Conservation (phyloP, 148 eudicot genomes). For the Fagopyrum homotropicum region DNA sequence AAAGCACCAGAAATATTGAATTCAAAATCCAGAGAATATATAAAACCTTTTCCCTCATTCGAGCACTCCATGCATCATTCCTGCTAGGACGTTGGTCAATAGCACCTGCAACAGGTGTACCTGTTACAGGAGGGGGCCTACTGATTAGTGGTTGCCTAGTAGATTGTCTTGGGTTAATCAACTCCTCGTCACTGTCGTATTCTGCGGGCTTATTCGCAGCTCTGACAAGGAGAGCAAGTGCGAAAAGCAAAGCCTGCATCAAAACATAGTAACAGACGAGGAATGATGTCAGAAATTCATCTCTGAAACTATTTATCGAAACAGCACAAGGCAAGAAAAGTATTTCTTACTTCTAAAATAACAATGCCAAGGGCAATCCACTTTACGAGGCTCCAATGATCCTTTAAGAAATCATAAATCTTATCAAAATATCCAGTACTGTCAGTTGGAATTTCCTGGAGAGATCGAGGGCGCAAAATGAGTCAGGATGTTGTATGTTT, state of each 20-base stretch:
- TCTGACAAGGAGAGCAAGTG: conserved; percentile 70
- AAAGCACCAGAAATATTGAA: not conserved
- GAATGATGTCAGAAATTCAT: not conserved
- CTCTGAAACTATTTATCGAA: not conserved
- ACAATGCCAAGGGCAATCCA: conserved; percentile 94
- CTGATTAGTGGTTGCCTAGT: conserved; percentile 75
- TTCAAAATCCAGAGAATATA: not conserved
- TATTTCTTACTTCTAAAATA: conserved; percentile 58
- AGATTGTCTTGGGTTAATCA: conserved; percentile 64
- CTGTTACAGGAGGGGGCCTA: conserved; percentile 59
- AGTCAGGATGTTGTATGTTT: not conserved
- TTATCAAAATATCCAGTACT: conserved; percentile 68
- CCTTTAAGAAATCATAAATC: conserved; percentile 67
- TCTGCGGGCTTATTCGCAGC: conserved; percentile 72
- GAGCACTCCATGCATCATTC: conserved; percentile 98
- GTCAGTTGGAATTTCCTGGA: conserved; percentile 75
- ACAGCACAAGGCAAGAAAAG: not conserved
- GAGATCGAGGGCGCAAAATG: not conserved
- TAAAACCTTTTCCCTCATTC: conserved; percentile 92
- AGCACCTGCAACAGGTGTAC: conserved; percentile 63
- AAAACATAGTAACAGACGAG: not conserved
- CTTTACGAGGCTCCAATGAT: conserved; percentile 59
- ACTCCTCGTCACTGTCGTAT: conserved; percentile 95
- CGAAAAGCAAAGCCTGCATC: conserved; percentile 70
- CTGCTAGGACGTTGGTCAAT: conserved; percentile 68